Evolutionary conservation across 2,329 filamentous ascomycete genomes (phyloP).

Genomic region (Colletotrichum tamarilloi): DNA sequence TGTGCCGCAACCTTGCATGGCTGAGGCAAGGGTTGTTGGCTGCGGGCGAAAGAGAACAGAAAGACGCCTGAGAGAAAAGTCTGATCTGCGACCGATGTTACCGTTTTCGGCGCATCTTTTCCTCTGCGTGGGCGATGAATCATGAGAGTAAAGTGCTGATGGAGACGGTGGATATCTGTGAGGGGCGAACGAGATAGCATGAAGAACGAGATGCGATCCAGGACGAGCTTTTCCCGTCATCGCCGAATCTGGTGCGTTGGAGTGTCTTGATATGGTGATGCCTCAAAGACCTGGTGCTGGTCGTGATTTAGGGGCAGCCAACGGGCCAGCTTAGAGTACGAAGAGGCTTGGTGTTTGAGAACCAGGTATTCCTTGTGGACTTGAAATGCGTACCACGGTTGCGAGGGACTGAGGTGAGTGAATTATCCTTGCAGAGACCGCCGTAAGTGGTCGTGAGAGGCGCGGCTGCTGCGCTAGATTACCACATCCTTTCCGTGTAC

Average conservation of each 20-base stretch:
- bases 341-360: background rate
- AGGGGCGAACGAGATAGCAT: background rate
- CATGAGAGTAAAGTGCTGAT: background rate
- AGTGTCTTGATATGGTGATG: background rate
- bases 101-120: background rate
- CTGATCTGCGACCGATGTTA: background rate
- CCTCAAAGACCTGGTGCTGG: background rate
- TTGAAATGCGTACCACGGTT: background rate
- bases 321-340: background rate
- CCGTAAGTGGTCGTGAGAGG: background rate
- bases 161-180: background rate
- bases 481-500: background rate
- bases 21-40: background rate
- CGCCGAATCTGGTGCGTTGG: background rate
- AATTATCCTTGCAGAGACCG: background rate
- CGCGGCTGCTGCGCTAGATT: constrained; percentile 14
- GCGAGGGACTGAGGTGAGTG: background rate
- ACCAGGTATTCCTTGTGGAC: background rate
- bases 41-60: background rate
- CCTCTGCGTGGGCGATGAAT: background rate
- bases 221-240: background rate
- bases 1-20: constrained; percentile 9
- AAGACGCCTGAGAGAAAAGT: background rate
- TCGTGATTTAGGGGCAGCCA: background rate
- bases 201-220: background rate